Base-by-base conservation (phyloP, 2,329 filamentous ascomycete species). In the Talaromyces sp. region DNA sequence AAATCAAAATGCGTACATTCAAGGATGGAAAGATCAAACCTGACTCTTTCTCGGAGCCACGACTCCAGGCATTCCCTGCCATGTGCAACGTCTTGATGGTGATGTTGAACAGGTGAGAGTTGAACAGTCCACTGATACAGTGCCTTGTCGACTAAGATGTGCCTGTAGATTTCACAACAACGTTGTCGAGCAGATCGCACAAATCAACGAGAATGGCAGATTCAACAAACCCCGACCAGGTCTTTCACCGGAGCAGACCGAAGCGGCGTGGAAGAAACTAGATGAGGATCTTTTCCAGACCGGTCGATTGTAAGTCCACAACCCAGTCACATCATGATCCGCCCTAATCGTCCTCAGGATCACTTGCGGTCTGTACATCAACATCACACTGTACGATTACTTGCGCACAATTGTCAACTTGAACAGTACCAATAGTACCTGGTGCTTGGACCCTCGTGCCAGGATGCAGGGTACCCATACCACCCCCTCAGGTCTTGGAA, bases 211-310 rank as follows among this genome's bases (percentile, higher is more conserved):
- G 69, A 85, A 86, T 50, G 87, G 86, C 16, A 85, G 90, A 23
- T 97, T 96, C 76, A 84, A 82, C 0, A 87, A 86, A 64, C 91
- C 91, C 0, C 70, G 79, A 0, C 75, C 79, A 5, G 71, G 76
- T 0, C 77, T 85, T 0, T 69, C 78, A 0, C 80, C 80, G 1
- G 84, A 88, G 46, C 79, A 81, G 28, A 72, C 78, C 21, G 69
- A 73, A 60, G 71, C 76, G 31, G 77, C 79, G 5, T 89, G 86
- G 86, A 84, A 82, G 67, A 90, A 89, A 75, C 86, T 88, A 62
- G 90, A 93, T 67, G 86, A 92, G 58, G 89, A 93, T 65, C 77
- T 93, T 1, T 93, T 93, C 79, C 88, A 93, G 72, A 92, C 89
- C 0, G 89, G 88, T 8, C 83, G 90, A 7, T 80, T 93, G n/a